Percentiles rank a stretch among this genome's conserved stretches.
These are phyloP conservation scores for Hyaloscypha bicolor DNA, from an alignment of 495 filamentous ascomycete species.

Conservation along the genomic window DNA sequence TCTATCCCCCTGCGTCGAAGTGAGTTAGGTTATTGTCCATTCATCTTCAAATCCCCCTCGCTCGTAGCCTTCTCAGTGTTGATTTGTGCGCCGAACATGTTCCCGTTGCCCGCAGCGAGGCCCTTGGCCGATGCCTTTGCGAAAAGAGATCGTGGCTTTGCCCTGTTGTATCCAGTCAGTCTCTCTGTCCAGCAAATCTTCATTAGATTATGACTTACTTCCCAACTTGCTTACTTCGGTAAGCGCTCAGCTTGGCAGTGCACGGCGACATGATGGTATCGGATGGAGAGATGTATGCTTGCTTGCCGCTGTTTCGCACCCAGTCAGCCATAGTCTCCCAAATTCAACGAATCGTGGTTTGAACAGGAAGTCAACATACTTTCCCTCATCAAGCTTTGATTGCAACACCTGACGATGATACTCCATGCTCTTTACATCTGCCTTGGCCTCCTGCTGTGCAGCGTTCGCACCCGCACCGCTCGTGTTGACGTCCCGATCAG, in stretches of 20 bases:
- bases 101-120: slow-evolving; percentile 35
- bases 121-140: slow-evolving; percentile 62
- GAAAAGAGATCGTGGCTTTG: slow-evolving; percentile 66
- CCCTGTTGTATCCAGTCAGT: slow-evolving; percentile 39
- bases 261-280: slow-evolving; percentile 92
- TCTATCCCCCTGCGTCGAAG: not conserved
- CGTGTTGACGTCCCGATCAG: slow-evolving; percentile 59
- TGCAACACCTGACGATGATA: slow-evolving; percentile 79
- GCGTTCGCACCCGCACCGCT: slow-evolving; percentile 13
- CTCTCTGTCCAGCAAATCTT: not conserved
- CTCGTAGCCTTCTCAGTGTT: not conserved
- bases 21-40: slow-evolving; percentile 15
- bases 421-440: slow-evolving; percentile 66
- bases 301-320: slow-evolving; percentile 45
- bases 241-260: slow-evolving; percentile 83
- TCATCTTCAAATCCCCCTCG: slow-evolving; percentile 17
- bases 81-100: slow-evolving; percentile 28
- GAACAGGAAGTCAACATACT: slow-evolving; percentile 21
- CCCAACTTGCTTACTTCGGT: slow-evolving; percentile 78
- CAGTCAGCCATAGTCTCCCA: slow-evolving; percentile 14
- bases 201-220: slow-evolving; percentile 53
- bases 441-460: slow-evolving; percentile 29
- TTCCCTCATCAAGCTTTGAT: slow-evolving; percentile 63
- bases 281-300: slow-evolving; percentile 84
- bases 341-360: not conserved